phyloP scores from a whole-genome alignment of 148 eudicot genomes.

The Nepenthes mirabilis region DNA sequence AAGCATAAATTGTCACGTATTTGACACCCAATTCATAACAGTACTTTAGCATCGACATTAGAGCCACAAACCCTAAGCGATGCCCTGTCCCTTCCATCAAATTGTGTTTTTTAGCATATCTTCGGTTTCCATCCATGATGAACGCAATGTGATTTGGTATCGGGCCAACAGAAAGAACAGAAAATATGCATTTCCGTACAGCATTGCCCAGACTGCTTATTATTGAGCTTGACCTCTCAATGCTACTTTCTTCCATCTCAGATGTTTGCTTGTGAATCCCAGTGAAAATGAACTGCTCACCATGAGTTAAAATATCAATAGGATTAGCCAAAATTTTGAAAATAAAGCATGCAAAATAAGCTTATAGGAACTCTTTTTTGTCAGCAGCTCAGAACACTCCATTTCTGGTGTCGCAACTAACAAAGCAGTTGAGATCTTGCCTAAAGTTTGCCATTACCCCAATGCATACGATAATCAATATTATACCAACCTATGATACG shows the following conservation, averaged over 20 bases:
- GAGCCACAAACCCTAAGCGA: constrained; percentile 32
- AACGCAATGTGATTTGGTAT: constrained; percentile 58
- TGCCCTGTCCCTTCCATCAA: constrained; percentile 47
- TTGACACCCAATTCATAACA: constrained; percentile 52
- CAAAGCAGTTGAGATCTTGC: too few species aligned
- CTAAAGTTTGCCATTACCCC: too few species aligned
- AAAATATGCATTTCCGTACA: constrained; percentile 27
- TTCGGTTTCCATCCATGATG: constrained; percentile 72
- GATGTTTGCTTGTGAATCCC: not conserved
- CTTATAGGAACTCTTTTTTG: too few species aligned
- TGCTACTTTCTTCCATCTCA: constrained; percentile 1
- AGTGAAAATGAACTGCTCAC: too few species aligned
- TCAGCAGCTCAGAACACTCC: too few species aligned
- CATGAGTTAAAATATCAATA: too few species aligned
- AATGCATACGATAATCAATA: too few species aligned
- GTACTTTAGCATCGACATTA: constrained; percentile 37
- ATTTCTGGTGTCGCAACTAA: too few species aligned
- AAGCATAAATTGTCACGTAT: constrained; percentile 49
- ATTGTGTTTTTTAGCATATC: constrained; percentile 42
- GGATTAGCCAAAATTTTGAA: too few species aligned
- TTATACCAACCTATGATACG: too few species aligned
- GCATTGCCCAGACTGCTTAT: constrained; percentile 11
- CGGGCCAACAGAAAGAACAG: constrained; percentile 35
- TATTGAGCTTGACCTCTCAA: constrained; percentile 1
- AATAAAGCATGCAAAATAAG: too few species aligned